Evolutionary conservation across 1,284 basidiomycete species (phyloP).

Genomic region (Pyrrhoderma noxium): DNA sequence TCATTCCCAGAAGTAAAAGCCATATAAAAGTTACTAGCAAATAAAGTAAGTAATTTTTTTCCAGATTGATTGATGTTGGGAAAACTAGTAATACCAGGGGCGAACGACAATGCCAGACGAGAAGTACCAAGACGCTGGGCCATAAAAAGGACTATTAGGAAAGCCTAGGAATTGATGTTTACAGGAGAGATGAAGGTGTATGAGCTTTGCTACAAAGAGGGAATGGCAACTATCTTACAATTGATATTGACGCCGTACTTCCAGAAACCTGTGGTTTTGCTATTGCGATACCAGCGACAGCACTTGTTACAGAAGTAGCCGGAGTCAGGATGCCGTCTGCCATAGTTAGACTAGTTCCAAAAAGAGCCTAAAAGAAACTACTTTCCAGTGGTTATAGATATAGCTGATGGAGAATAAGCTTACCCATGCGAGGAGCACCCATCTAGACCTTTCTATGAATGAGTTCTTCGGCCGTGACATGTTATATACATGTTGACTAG

Average conservation of each 20-base stretch:
- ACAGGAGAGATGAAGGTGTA: neutral
- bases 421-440: constrained; percentile 52
- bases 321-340: constrained; percentile 58
- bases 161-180: constrained; percentile 31
- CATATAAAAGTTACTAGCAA: constrained; percentile 52
- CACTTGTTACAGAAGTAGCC: constrained; percentile 63
- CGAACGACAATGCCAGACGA: constrained; percentile 43
- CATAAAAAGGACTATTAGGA: constrained; percentile 52
- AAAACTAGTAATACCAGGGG: constrained; percentile 36
- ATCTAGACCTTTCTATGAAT: constrained; percentile 31
- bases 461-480: constrained; percentile 15
- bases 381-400: too few relatives aligned
- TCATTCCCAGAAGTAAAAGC: constrained; percentile 43
- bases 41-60: neutral
- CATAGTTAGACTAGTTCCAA: constrained; percentile 48
- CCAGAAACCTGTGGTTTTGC: constrained; percentile 41
- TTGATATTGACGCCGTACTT: constrained; percentile 50
- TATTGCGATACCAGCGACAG: constrained; percentile 60
- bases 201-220: neutral
- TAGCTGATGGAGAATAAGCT: constrained; percentile 6
- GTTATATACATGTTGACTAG: constrained; percentile 19
- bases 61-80: neutral
- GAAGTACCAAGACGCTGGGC: constrained; percentile 53
- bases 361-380: constrained; percentile 22
- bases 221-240: constrained; percentile 38